Evolutionary conservation across 2,329 filamentous ascomycete species (phyloP), one percentile per base, ranked within the genome.

Genomic region (Fusarium illudens): DNA sequence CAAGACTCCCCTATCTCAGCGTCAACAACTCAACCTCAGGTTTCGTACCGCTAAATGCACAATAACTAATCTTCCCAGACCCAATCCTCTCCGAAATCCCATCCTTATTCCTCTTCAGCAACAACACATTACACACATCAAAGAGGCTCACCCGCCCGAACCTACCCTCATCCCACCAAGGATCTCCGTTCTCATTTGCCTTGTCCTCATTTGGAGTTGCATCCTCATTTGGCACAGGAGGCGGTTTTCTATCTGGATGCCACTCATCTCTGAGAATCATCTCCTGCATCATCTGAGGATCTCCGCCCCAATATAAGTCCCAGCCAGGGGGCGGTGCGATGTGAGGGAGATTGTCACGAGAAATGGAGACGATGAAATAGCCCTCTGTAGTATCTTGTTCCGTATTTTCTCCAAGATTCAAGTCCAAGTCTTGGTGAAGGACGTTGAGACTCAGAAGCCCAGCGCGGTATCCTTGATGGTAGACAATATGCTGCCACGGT

Each of bases 391-490:
- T 5, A 0, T 29, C 22, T 4, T 56, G 13, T 7, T 44, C 42
- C 5, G 13, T 10, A 0, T 34, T 29, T 15, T 44, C 0, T 17
- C 2, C 3, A 29, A 22, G 0, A 42, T 36, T n/a, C 0, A 56
- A 22, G 4, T 61, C 25, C 33, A 65, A 32, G 1, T 50, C 13
- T 10, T 57, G 27, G 6, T 60, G 32, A 0, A 62, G 19, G 2
- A 65, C 17, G 3, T 56, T 65, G 17, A 65, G 56, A 5, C 13
- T 61, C 4, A 65, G 1, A 2, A 52, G 17, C 15, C 63, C 63
- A 0, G 56, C 61, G 0, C 63, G 63, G 6, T 65, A 65, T 4
- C 63, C 63, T 11, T 65, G 63, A 25, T 65, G 61, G 15, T 65
- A 65, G 6, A 65, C 32, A 7, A 65, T 60, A 6, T 42, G 56